Conservation (phyloP, 345 rosid species). For the Pistacia atlantica region DNA sequence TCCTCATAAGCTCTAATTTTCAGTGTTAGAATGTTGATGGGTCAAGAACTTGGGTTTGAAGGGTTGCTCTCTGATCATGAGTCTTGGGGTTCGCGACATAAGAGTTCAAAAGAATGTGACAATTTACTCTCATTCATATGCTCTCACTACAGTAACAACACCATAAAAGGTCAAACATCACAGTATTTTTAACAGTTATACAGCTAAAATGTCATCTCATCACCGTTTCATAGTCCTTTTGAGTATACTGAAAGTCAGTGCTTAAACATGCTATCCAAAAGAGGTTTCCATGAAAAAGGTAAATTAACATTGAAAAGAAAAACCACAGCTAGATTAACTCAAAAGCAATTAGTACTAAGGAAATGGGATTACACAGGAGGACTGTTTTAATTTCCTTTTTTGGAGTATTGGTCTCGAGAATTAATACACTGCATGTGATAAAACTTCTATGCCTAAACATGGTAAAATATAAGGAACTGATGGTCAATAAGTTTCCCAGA, state of each 20-base stretch:
- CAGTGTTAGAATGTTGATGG: conserved; percentile 83
- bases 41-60: conserved; percentile 49
- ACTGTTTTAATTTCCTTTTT: too few relatives aligned
- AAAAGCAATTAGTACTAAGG: neutral
- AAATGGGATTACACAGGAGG: neutral
- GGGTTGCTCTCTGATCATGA: conserved; percentile 32
- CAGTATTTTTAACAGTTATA: neutral
- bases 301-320: neutral
- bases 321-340: neutral
- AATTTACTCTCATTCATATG: conserved; percentile 36
- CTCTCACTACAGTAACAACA: conserved; percentile 38
- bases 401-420: conserved; percentile 1
- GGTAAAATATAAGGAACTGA: conserved; percentile 26
- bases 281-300: neutral
- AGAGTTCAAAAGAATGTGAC: conserved; percentile 25
- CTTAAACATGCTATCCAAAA: neutral
- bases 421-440: conserved; percentile 18
- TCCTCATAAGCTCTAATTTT: conserved; percentile 52
- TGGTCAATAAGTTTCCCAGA: conserved; percentile 19
- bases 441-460: conserved; percentile 18
- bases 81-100: conserved; percentile 34
- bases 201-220: neutral
- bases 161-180: conserved; percentile 20
- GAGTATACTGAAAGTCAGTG: neutral
- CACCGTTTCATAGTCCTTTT: neutral